Conservation (phyloP, 768 basidiomycete genomes). For the Boletus rufocinnamomeus region DNA sequence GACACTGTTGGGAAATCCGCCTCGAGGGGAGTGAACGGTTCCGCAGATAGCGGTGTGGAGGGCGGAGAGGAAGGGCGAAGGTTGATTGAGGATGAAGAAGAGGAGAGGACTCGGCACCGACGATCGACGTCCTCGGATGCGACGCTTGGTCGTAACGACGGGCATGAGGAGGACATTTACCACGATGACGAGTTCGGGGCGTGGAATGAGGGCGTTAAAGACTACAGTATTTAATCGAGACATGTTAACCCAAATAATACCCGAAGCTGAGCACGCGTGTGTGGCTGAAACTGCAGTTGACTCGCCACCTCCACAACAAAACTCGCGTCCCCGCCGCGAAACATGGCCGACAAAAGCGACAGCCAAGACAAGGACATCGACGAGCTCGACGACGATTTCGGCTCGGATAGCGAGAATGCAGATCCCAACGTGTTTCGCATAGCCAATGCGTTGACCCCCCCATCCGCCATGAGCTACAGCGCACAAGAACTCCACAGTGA, state of each 20-base stretch:
- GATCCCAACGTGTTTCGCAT: constrained; percentile 47
- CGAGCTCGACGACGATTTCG: constrained; percentile 49
- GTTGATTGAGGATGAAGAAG: constrained; percentile 41
- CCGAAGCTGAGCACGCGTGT: constrained; percentile 8
- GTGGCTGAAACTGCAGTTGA: constrained; percentile 16
- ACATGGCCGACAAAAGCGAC: constrained; percentile 24
- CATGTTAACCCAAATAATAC: neutral
- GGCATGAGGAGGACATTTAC: constrained; percentile 13
- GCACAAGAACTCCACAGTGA: constrained; percentile 50
- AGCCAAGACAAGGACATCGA: constrained; percentile 45
- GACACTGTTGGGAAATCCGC: constrained; percentile 38
- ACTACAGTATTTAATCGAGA: constrained; percentile 1
- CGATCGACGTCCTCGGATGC: constrained; percentile 41
- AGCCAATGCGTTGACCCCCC: constrained; percentile 42
- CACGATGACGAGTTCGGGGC: constrained; percentile 38
- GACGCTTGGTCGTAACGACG: constrained; percentile 31
- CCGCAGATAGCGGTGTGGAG: constrained; percentile 16
- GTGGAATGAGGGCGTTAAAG: constrained; percentile 28
- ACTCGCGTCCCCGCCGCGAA: constrained; percentile 1
- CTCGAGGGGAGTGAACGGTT: constrained; percentile 20
- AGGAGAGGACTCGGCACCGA: constrained; percentile 35
- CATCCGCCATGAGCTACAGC: constrained; percentile 43
- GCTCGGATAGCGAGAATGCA: constrained; percentile 41
- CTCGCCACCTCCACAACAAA: neutral
- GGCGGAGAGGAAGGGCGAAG: constrained; percentile 44